Percentiles rank a stretch among this genome's conserved stretches.
Conservation (phyloP, 768 basidiomycete species). For the Boletus huronensis region DNA sequence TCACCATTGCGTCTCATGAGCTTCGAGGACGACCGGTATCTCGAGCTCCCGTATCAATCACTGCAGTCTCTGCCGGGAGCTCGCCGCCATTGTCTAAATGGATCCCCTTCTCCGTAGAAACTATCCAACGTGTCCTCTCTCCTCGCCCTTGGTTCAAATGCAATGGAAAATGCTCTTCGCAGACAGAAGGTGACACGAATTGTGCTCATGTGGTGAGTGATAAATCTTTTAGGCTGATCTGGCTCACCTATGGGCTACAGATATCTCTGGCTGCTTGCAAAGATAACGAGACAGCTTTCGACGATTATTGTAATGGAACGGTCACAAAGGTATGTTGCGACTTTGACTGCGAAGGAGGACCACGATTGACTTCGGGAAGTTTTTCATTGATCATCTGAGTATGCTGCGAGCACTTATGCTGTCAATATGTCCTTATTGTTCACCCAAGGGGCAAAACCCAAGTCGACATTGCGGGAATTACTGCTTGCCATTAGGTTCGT, state of each 20-base stretch:
- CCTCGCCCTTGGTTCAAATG: constrained; percentile 16
- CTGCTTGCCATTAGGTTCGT: constrained; percentile 25
- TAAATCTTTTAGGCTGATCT: background rate
- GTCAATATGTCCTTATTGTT: background rate
- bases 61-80: constrained; percentile 15
- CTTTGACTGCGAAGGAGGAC: background rate
- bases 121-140: constrained; percentile 17
- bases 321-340: constrained; percentile 19
- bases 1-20: background rate
- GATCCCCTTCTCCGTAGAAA: constrained; percentile 6
- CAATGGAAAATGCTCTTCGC: constrained; percentile 15
- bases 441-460: constrained; percentile 17
- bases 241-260: constrained; percentile 10
- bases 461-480: constrained; percentile 23
- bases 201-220: constrained; percentile 26
- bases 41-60: constrained; percentile 10
- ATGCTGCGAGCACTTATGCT: background rate
- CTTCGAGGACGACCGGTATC: constrained; percentile 11
- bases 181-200: background rate
- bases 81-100: constrained; percentile 15
- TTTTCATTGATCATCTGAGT: constrained; percentile 29
- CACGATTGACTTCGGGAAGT: constrained; percentile 15
- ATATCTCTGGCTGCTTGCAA: constrained; percentile 30
- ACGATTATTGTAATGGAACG: constrained; percentile 15
- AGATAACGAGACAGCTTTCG: constrained; percentile 24